Base-by-base conservation (phyloP, 148 eudicot species). In the Nyssa sinensis region DNA sequence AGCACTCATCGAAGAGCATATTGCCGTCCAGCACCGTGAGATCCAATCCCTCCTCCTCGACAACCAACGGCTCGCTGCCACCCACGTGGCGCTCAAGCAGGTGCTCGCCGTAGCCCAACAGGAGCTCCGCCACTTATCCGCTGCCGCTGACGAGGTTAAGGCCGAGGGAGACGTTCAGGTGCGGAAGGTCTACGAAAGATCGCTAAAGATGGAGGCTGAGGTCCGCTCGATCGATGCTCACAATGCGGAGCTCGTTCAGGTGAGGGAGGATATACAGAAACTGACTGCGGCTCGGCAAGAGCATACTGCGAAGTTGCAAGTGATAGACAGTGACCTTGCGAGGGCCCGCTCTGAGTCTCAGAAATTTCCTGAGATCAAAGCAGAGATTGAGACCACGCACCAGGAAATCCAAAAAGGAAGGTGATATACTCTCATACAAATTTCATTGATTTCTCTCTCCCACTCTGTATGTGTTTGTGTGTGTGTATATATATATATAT, bases 391-490 rank as follows among this genome's bases (percentile, higher is more conserved):
- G 33, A 34, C 66, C 25, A 72, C 85, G 83, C 84, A 69, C n/a
- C 84, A 80, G 21, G 92, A 92, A 29, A 78, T 94, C 8, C 78
- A 79, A 17, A 83, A 80, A 81, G 98, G 97, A 84, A 94, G 95
- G 98, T 93, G 78, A 27, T 37, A 37, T 9, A 4, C 44, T 9
- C 30, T 16, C 7, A 53, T 12, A n/a, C n/a, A n/a, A n/a, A n/a
- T n/a, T n/a, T 41, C 70, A 67, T 67, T 24, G 23, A n/a, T 7
- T n/a, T n/a, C n/a, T n/a, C n/a, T n/a, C n/a, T n/a, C n/a, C n/a
- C n/a, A n/a, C n/a, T n/a, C n/a, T n/a, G n/a, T n/a, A n/a, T n/a
- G n/a, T n/a, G n/a, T n/a, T n/a, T n/a, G n/a, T n/a, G n/a, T n/a
- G n/a, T n/a, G n/a, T n/a, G n/a, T n/a, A n/a, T n/a, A n/a, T n/a